These are phyloP conservation scores for Pichia cabralensis DNA, from an alignment of 805 yeast species.

Conservation along the genomic window DNA sequence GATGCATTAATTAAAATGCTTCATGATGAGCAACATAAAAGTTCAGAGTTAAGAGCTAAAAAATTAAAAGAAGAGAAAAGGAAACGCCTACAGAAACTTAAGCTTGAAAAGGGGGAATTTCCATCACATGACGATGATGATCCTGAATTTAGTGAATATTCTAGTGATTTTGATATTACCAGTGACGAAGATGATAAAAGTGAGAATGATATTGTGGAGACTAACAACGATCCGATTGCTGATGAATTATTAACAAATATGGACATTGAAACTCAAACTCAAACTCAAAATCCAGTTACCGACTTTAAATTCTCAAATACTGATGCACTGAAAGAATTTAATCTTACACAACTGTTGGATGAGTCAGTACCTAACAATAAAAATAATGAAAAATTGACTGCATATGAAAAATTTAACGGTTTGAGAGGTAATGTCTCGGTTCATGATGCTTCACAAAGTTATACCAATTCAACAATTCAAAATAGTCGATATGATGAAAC, in stretches of 20 bases:
- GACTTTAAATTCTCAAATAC: conserved; percentile 10
- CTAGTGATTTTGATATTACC: conserved; percentile 18
- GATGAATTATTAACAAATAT: too few species aligned
- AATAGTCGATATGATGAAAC: not conserved
- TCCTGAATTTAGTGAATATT: conserved; percentile 23
- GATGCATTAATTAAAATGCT: conserved; percentile 9
- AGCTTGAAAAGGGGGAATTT: conserved; percentile 8
- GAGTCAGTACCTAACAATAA: conserved; percentile 17
- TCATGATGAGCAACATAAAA: conserved; percentile 9
- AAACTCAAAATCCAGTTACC: too few species aligned
- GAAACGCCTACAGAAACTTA: conserved; percentile 6
- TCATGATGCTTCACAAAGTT: not conserved
- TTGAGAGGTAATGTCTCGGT: conserved; percentile 7
- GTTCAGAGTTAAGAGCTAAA: conserved; percentile 4
- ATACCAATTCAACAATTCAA: not conserved
- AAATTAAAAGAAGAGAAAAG: too few species aligned
- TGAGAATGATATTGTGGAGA: conserved; percentile 18
- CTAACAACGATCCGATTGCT: conserved; percentile 17
- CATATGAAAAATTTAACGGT: conserved; percentile 13
- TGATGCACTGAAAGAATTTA: conserved; percentile 13
- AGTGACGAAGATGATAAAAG: conserved; percentile 15
- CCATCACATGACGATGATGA: conserved; percentile 18
- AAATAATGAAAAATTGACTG: conserved; percentile 4
- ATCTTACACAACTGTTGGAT: conserved; percentile 18
- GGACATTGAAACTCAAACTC: too few species aligned